Evolutionary conservation across 768 basidiomycete genomes (phyloP).

Genomic region (Serendipita sp.): DNA sequence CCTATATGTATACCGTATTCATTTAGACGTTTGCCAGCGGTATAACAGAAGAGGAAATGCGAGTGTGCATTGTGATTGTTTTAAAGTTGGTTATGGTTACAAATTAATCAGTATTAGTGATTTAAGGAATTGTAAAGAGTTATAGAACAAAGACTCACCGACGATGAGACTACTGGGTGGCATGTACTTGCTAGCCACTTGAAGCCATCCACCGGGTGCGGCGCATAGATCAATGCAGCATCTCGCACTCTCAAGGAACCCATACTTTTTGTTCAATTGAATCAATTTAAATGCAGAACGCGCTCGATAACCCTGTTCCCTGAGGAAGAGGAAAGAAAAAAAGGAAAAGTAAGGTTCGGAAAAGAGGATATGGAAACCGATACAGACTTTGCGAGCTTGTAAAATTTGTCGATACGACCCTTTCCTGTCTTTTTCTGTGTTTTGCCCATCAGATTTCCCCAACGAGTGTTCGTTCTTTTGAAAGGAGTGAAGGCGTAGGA

Average conservation of each 20-base stretch:
- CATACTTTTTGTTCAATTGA: slow-evolving; percentile 95
- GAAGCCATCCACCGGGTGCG: slow-evolving; percentile 97
- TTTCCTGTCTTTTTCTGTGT: slow-evolving; percentile 94
- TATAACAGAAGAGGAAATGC: no score
- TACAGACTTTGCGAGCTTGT: slow-evolving; percentile 77
- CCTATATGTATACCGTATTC: slow-evolving; percentile 28
- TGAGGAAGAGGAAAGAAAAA: slow-evolving; percentile 21
- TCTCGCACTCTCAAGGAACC: slow-evolving; percentile 72
- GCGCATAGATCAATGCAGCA: slow-evolving; percentile 98
- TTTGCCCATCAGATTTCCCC: slow-evolving; percentile 37
- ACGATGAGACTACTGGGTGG: slow-evolving; percentile 81
- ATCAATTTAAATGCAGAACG: slow-evolving; percentile 99
- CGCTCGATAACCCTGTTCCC: slow-evolving; percentile 97
- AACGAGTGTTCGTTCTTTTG: no score
- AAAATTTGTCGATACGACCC: slow-evolving; percentile 92
- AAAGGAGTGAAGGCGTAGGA: no score
- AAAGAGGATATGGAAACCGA: neutral
- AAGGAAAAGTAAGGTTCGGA: slow-evolving; percentile 8
- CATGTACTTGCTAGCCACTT: slow-evolving; percentile 97
- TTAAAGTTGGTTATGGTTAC: no score
- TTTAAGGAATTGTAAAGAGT: neutral
- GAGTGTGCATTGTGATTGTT: no score
- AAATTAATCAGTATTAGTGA: no score
- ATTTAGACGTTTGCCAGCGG: no score
- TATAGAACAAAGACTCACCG: slow-evolving; percentile 34